Base-by-base conservation (phyloP, 2,329 filamentous ascomycete genomes). In the Ceratocystis variospora region DNA sequence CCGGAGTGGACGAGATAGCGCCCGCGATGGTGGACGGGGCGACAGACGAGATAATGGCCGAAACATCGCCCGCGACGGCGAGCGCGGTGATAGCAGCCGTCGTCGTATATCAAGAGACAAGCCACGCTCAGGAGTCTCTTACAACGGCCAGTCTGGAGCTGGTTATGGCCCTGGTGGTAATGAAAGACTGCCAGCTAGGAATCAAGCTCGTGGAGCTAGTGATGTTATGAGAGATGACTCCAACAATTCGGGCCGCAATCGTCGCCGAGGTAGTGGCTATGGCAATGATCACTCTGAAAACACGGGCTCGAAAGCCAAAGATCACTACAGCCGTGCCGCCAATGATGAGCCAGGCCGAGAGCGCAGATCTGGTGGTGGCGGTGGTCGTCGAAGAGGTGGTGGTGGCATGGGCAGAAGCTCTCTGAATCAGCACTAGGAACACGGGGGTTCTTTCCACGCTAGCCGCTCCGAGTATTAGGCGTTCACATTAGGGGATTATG, bases 351-450 rank as follows among this genome's bases (percentile, higher is more conserved):
- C 31, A 2, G 19, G 63, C 37, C 37, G 55, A 5, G 48, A 59
- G 41, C 63, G 63, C 10, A 46, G 63, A 59, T 19, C 37, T 48
- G 63, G 48, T 17, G 63, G 63, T 17, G 63, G 63, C 19, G 48
- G 63, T 22, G 28, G 63, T 28, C 37, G 63, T 28, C 12, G 63
- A 8, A 53, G 63, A n/a, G 63, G 63, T 28, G n/a, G 63, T 41
- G 50, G 63, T 25, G 50, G 63, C 28, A 61, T 59, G 50, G 37
- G 33, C 17, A 65, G 53, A 59, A 59, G 33, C 50, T 28, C 63
- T 65, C 37, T 65, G 25, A 59, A 59, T 62, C 62, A 65, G 62
- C 61, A 62, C 62, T 67, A 67, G 66, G 66, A 50, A 65, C 61
- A 62, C 62, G 37, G 57, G 57, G 66, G 55, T 61, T 53, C 57